phyloP scores from a whole-genome alignment of 176 grass and related monocot genomes.

The Chloris gayana region DNA sequence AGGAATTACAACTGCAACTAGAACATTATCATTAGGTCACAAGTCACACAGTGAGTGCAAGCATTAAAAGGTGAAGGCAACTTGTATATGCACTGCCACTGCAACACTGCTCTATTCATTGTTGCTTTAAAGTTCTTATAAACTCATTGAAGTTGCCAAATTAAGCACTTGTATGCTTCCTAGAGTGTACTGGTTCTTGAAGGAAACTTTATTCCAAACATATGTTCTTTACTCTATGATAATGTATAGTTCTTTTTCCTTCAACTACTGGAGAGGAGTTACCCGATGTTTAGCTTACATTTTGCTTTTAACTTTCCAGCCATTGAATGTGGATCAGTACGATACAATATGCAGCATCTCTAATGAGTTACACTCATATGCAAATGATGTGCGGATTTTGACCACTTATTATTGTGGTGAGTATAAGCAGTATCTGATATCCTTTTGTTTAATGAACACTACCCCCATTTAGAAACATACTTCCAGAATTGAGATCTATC shows the following conservation, averaged over 20 bases:
- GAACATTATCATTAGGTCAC: not conserved
- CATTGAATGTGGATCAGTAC: slow-evolving; percentile 87
- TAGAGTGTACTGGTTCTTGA: slow-evolving; percentile 17
- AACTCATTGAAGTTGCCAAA: slow-evolving; percentile 10
- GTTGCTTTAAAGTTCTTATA: slow-evolving; percentile 18
- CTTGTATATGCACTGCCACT: not conserved
- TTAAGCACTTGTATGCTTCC: not conserved
- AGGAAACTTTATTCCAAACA: slow-evolving; percentile 11
- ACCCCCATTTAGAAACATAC: not conserved
- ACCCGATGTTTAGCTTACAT: slow-evolving; percentile 17
- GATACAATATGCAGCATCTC: slow-evolving; percentile 88
- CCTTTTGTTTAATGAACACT: not conserved
- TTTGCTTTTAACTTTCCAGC: slow-evolving; percentile 68
- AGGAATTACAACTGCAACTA: not conserved
- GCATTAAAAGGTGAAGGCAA: slow-evolving; percentile 6
- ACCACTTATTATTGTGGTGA: slow-evolving; percentile 97
- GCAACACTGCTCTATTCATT: not conserved
- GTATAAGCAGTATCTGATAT: slow-evolving; percentile 22
- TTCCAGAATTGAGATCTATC: not conserved
- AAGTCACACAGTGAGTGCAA: not conserved
- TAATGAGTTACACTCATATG: slow-evolving; percentile 76
- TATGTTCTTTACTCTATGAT: not conserved
- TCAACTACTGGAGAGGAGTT: slow-evolving; percentile 20
- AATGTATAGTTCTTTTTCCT: not conserved
- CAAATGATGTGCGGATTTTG: slow-evolving; percentile 83